Evolutionary conservation across 441 rosid genomes (phyloP), one percentile per base, ranked within the genome.

Genomic region (Eruca vesicaria): DNA sequence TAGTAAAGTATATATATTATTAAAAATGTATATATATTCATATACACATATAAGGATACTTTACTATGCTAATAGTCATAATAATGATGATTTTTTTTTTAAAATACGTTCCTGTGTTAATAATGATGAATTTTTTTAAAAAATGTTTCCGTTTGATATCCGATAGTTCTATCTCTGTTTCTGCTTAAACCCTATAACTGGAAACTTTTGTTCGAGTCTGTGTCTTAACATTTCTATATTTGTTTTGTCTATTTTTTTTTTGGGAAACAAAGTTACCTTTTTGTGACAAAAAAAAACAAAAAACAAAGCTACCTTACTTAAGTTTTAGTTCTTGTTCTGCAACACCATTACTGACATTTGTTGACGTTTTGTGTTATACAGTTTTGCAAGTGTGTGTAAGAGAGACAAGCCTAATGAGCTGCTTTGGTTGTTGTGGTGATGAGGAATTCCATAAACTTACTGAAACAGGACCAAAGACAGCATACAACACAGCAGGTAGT

Each of bases 361-460:
- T 35, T 9, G 41, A 35, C 41, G 4, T 20, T 61, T 48, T 56
- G 35, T 28, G 23, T 31, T 43, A 16, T 11, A 36, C 74, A 78
- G 71, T 63, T 63, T 48, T 6, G 43, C 33, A 21, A 41, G 74
- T 9, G 68, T 45, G 56, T 50, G 21, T 50, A 20, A 57, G 63
- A 36, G 41, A 68, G 31, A 68, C n/a, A n/a, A 78, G 71, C 66
- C 68, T 67, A 63, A 88, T 88, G 92, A 41, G 84, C 79, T 88
- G 92, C 79, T 84, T 88, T 58, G 71, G 86, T 70, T 86, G 90
- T 66, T 88, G 83, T 57, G 80, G 66, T 55, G 92, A 82, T 66
- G 88, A 85, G 21, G 84, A 86, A 41, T 68, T 78, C 16, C 84
- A 50, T 67, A 81, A 81, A 81, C 78, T 82, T 75, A 70, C 83